Percentiles rank a stretch among this genome's conserved stretches.
Evolutionary conservation across 805 yeast species (phyloP).

Genomic region (Metschnikowia lochheadii): DNA sequence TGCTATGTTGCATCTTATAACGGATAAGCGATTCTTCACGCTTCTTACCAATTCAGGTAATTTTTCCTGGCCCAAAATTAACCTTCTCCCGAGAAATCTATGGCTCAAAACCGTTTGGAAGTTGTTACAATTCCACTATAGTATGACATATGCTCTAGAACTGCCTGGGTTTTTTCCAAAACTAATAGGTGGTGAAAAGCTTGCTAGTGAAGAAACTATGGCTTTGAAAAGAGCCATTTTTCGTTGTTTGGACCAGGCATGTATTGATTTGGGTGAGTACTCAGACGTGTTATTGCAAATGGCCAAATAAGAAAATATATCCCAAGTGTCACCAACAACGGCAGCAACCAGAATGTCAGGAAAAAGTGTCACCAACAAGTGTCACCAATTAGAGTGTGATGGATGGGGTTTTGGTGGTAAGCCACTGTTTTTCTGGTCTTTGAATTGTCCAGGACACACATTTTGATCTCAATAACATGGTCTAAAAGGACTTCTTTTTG

Average conservation of each 20-base stretch:
- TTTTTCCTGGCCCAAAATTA: conserved; percentile 1
- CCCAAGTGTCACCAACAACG: too few relatives aligned
- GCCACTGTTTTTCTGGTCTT: too few relatives aligned
- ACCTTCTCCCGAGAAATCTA: background rate
- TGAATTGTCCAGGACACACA: too few relatives aligned
- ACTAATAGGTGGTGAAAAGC: background rate
- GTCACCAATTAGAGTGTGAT: too few relatives aligned
- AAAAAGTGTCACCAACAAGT: too few relatives aligned
- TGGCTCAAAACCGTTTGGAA: background rate
- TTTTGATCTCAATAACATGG: too few relatives aligned
- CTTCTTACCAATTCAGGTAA: background rate
- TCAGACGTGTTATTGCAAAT: background rate
- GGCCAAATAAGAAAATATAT: background rate
- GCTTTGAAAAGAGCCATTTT: background rate
- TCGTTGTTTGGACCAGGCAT: background rate
- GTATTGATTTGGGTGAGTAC: background rate
- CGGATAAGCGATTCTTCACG: conserved; percentile 6
- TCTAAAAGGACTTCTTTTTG: too few relatives aligned
- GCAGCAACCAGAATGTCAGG: too few relatives aligned
- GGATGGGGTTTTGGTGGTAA: too few relatives aligned
- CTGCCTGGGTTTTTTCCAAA: background rate
- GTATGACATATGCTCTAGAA: conserved; percentile 2
- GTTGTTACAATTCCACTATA: conserved; percentile 2
- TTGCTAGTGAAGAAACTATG: background rate
- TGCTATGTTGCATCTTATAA: conserved; percentile 1